These are phyloP conservation scores for Rhododendron vialii DNA, from an alignment of 148 eudicot genomes.

Conservation along the genomic window DNA sequence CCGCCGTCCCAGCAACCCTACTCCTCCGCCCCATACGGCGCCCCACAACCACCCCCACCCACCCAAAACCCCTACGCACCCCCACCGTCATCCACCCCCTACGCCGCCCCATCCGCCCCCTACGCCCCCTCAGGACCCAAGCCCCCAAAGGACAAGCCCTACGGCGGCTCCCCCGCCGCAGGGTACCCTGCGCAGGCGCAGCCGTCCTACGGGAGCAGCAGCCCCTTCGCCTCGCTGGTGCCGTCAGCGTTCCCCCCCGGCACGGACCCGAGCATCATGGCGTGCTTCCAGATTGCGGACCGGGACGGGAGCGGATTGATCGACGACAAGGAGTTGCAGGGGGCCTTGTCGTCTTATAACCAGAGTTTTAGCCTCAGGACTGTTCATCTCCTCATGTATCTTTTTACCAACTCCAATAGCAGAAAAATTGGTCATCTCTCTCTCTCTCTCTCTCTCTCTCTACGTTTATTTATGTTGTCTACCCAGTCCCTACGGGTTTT, in stretches of 20 bases:
- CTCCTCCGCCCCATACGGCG: constrained; percentile 23
- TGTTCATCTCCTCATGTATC: constrained; percentile 84
- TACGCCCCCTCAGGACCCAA: constrained; percentile 15
- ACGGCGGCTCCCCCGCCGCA: background rate
- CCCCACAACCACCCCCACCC: background rate
- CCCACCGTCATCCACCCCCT: constrained; percentile 6
- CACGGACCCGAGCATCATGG: constrained; percentile 71
- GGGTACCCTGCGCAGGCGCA: constrained; percentile 25
- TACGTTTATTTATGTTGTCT: too few relatives aligned
- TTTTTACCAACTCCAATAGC: constrained; percentile 58
- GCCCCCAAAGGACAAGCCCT: constrained; percentile 31
- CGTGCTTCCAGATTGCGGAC: constrained; percentile 75
- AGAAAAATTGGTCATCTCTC: constrained; percentile 61
- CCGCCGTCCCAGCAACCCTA: constrained; percentile 6
- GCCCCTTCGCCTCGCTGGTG: constrained; percentile 63
- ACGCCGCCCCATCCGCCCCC: constrained; percentile 17
- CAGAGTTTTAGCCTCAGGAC: constrained; percentile 80
- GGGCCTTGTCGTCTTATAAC: constrained; percentile 63
- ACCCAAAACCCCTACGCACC: constrained; percentile 8
- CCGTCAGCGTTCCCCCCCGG: constrained; percentile 85
- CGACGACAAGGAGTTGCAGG: constrained; percentile 85
- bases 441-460: background rate
- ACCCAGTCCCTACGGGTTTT: background rate
- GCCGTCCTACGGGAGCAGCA: constrained; percentile 27
- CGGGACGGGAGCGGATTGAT: constrained; percentile 80